A percentile compares a stretch with the other conserved stretches of the same genome.
These are phyloP conservation scores for Podospora anserina DNA, from an alignment of 495 filamentous ascomycete genomes.

Conservation along the genomic window DNA sequence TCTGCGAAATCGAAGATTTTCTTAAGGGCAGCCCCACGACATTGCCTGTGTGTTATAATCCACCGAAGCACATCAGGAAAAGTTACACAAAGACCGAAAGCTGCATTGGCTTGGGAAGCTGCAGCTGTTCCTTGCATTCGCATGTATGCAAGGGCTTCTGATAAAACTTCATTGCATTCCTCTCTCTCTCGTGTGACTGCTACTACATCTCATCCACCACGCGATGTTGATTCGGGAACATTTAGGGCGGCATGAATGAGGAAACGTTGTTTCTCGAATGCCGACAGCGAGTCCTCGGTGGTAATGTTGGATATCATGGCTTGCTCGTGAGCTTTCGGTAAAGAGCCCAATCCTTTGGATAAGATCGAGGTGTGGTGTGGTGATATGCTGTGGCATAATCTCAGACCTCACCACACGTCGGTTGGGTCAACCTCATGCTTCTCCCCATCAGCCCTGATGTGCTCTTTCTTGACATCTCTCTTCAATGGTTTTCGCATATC, in stretches of 20 bases:
- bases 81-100: not conserved
- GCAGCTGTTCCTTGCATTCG: not conserved
- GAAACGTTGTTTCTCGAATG: not conserved
- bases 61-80: not conserved
- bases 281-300: not conserved
- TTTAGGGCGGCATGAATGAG: not conserved
- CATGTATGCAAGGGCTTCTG: not conserved
- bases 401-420: slow-evolving; percentile 67
- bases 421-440: slow-evolving; percentile 73
- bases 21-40: not conserved
- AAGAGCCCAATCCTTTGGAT: too few relatives aligned
- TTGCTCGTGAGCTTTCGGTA: not conserved
- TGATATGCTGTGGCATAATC: not conserved
- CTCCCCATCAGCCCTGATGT: slow-evolving; percentile 81
- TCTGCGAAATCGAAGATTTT: not conserved
- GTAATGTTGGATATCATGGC: not conserved
- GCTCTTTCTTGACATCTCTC: slow-evolving; percentile 72
- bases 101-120: not conserved
- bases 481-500: slow-evolving; percentile 93
- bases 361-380: too few relatives aligned
- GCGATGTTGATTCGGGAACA: not conserved
- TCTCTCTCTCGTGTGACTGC: not conserved
- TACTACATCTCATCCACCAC: not conserved
- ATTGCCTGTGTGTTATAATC: not conserved
- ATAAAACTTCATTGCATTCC: not conserved